Conservation (phyloP, 768 basidiomycete species). For the Ramaria rubella region DNA sequence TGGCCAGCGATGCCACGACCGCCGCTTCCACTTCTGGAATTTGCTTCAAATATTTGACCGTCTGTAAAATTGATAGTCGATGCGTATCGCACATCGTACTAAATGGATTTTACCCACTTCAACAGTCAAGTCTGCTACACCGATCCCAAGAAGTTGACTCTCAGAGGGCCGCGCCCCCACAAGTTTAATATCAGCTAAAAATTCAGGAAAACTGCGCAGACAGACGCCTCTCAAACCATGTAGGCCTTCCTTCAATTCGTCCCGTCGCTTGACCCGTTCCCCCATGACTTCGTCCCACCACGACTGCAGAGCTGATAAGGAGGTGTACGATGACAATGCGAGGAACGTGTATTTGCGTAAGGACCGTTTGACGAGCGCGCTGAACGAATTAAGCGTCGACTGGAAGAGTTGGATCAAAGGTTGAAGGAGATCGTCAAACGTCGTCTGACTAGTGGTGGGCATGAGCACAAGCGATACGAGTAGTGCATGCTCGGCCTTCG, state of each 20-base stretch:
- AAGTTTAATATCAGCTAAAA: constrained; percentile 70
- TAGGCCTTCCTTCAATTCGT: constrained; percentile 68
- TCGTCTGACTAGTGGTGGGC: constrained; percentile 41
- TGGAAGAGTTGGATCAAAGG: constrained; percentile 64
- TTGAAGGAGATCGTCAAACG: constrained; percentile 54
- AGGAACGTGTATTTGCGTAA: constrained; percentile 68
- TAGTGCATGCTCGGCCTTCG: constrained; percentile 61
- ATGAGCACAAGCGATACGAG: constrained; percentile 60
- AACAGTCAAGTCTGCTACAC: constrained; percentile 49
- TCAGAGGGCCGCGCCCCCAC: constrained; percentile 43
- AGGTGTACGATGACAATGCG: constrained; percentile 64
- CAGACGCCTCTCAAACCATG: constrained; percentile 61
- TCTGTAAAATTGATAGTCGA: constrained; percentile 35
- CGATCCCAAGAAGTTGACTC: constrained; percentile 55
- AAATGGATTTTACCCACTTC: constrained; percentile 22
- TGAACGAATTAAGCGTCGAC: constrained; percentile 56
- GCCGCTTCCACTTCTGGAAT: constrained; percentile 66
- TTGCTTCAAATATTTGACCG: constrained; percentile 59
- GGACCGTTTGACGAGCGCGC: constrained; percentile 62
- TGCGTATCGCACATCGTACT: neutral
- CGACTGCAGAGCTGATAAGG: constrained; percentile 43
- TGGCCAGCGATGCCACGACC: constrained; percentile 55
- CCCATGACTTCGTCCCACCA: constrained; percentile 64
- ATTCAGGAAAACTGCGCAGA: constrained; percentile 78
- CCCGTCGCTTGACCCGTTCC: constrained; percentile 40